These are phyloP conservation scores for Gossypium laxum DNA, from an alignment of 441 rosid species.

Conservation along the genomic window DNA sequence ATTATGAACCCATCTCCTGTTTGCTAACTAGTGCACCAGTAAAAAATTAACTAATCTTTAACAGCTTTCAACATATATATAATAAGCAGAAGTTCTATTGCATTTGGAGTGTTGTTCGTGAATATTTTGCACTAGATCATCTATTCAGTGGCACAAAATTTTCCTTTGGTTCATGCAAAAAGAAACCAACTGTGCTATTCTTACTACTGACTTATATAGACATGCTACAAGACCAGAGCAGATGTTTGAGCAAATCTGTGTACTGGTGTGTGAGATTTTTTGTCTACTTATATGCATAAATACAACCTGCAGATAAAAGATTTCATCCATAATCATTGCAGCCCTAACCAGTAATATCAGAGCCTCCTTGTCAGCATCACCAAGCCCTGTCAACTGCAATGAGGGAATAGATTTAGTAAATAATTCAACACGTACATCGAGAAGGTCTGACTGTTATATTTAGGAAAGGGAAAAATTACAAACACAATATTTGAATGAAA, in stretches of 20 bases:
- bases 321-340: constrained; percentile 69
- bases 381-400: constrained; percentile 66
- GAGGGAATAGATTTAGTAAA: constrained; percentile 11
- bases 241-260: background rate
- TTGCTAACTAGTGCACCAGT: background rate
- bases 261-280: background rate
- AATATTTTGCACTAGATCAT: background rate
- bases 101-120: background rate
- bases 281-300: constrained; percentile 8
- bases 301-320: constrained; percentile 69
- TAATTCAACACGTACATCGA: background rate
- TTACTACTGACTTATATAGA: background rate
- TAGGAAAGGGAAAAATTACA: background rate
- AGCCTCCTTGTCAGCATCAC: constrained; percentile 58
- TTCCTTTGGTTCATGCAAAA: background rate
- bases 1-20: background rate
- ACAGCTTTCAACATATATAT: background rate
- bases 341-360: constrained; percentile 60
- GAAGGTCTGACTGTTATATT: background rate
- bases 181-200: background rate
- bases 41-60: background rate
- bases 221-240: background rate
- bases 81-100: background rate
- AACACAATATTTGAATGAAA: background rate
- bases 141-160: background rate